Evolutionary conservation across 352 stramenopile species (phyloP).

Genomic region (Globisporangium viniferum): DNA sequence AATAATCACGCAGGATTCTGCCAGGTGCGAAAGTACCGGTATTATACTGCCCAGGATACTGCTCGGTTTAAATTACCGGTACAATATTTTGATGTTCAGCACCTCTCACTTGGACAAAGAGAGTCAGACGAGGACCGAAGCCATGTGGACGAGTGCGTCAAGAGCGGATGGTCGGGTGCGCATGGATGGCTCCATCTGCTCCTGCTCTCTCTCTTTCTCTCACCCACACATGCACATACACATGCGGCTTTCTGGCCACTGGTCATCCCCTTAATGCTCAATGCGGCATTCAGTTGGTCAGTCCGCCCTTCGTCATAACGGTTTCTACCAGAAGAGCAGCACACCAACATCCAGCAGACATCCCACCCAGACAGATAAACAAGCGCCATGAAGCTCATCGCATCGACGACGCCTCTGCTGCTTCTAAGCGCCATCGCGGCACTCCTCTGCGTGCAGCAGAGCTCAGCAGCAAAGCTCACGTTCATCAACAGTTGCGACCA

Average conservation of each 20-base stretch:
- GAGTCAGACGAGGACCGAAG: constrained; percentile 1
- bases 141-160: constrained; percentile 5
- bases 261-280: background rate
- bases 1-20: too few species aligned
- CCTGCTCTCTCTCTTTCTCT: constrained; percentile 1
- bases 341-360: background rate
- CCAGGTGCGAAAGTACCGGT: background rate
- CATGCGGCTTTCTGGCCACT: background rate
- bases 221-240: background rate
- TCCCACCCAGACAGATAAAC: background rate
- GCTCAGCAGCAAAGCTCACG: constrained; percentile 11
- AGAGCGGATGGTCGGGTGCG: background rate
- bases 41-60: background rate
- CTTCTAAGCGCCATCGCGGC: background rate
- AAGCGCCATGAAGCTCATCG: constrained; percentile 1
- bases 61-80: background rate
- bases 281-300: background rate
- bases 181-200: background rate
- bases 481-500: constrained; percentile 20
- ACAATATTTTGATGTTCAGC: background rate
- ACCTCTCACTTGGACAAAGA: background rate
- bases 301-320: background rate
- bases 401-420: background rate
- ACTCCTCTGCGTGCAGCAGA: background rate
- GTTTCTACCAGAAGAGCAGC: background rate